These are phyloP conservation scores for Hebeloma cylindrosporum DNA, from an alignment of 768 basidiomycete genomes.

Conservation along the genomic window DNA sequence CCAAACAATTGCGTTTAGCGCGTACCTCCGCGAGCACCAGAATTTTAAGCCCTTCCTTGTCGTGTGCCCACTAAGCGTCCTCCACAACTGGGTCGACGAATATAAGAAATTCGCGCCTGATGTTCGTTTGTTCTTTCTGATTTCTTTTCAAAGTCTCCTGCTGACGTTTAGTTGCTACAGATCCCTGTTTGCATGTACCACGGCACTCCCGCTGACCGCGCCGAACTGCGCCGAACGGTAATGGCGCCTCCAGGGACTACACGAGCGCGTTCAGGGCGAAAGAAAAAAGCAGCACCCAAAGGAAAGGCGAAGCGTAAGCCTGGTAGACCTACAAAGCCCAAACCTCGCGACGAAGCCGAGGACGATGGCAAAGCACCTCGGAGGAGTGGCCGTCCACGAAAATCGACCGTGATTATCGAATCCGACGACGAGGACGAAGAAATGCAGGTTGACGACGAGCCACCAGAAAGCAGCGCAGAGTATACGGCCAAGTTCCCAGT, in stretches of 20 bases:
- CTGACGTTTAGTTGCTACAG: constrained; percentile 38
- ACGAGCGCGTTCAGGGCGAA: constrained; percentile 11
- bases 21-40: constrained; percentile 76
- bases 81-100: constrained; percentile 90
- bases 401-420: constrained; percentile 21
- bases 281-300: constrained; percentile 15
- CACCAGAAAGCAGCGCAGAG: constrained; percentile 16
- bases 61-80: constrained; percentile 90
- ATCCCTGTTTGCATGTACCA: constrained; percentile 92
- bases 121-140: constrained; percentile 38
- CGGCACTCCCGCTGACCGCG: constrained; percentile 79
- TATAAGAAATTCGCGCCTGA: constrained; percentile 81
- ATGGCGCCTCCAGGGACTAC: constrained; percentile 39
- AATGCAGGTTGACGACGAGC: constrained; percentile 16
- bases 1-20: constrained; percentile 93
- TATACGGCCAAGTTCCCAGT: constrained; percentile 57
- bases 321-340: too few species aligned
- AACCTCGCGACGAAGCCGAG: too few species aligned
- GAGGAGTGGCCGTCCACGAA: constrained; percentile 18
- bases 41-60: constrained; percentile 78
- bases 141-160: neutral
- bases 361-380: constrained; percentile 2
- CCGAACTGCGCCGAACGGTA: constrained; percentile 66
- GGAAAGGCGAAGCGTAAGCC: too few species aligned
- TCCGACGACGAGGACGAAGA: constrained; percentile 23